A percentile compares a stretch with the other conserved stretches of the same genome.
These are phyloP conservation scores for Smittium mucronatum DNA, from an alignment of 371 early-diverging fungal species.

Conservation along the genomic window DNA sequence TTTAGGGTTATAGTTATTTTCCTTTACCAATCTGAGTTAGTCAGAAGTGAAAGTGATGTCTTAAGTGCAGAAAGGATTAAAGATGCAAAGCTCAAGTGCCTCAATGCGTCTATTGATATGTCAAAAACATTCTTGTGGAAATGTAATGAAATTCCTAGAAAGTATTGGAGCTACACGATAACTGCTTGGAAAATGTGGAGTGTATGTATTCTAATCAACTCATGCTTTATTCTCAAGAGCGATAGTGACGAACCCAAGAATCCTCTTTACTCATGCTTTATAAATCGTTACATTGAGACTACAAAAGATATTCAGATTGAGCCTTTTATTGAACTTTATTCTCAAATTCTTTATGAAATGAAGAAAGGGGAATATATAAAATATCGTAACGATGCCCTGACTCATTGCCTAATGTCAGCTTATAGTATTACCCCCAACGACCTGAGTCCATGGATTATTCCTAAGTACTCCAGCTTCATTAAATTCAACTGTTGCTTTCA, in stretches of 20 bases:
- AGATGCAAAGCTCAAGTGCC: not conserved
- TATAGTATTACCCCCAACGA: not conserved
- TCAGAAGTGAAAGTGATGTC: not conserved
- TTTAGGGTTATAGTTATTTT: not conserved
- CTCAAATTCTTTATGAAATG: not conserved
- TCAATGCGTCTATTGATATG: not conserved
- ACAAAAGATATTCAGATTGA: not conserved
- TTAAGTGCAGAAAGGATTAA: not conserved
- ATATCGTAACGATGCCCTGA: not conserved
- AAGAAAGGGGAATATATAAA: not conserved
- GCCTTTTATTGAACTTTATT: not conserved
- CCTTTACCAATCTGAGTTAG: not conserved
- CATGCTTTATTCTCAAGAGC: not conserved
- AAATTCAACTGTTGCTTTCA: not conserved
- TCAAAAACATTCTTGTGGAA: not conserved
- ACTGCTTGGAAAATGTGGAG: not conserved
- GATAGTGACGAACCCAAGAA: not conserved
- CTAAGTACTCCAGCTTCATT: not conserved
- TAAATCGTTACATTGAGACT: not conserved
- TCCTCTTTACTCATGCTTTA: not conserved
- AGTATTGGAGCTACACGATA: not conserved
- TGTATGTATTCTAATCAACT: not conserved
- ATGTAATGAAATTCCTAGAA: not conserved
- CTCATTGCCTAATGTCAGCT: not conserved
- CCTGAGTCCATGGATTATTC: slow-evolving; percentile 5